Evolutionary conservation across 441 rosid genomes (phyloP), one percentile per base, ranked within the genome.

Genomic region (Pelargonium myrrhifolium): DNA sequence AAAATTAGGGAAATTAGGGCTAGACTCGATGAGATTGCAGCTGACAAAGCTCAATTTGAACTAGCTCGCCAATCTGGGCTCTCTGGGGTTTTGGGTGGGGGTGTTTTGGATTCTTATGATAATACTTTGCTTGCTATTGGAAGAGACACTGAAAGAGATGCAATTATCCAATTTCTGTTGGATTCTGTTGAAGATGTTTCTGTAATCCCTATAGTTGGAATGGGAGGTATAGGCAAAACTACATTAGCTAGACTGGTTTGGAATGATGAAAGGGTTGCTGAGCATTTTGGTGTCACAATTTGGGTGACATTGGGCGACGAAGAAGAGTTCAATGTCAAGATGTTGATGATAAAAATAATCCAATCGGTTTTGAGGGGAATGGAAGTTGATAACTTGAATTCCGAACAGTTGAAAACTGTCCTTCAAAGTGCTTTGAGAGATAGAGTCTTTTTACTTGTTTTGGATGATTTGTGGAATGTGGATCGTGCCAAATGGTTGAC

Each of bases 181-280:
- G 10, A 53, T 3, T 1, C 4, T 11, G 47, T 1, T 3, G 64
- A 17, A 5, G 55, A 39, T 22, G 47, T 68, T 0, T 53, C 71
- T 0, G 18, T 67, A 12, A 35, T 72, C 51, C 49, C 71, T 3
- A 0, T 72, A 6, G 75, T 72, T 24, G 75, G 75, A 26, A 67
- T 72, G 0, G 75, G 68, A 3, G 75, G 71, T 6, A 9, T 67
- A 12, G 75, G 68, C 1, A 67, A 72, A 62, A 66, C 51, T 11
- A 15, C n/a, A 3, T 2, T 45, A 0, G 60, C 60, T 53, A 53
- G 17, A 15, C 2, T 20, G 31, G 71, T 68, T n/a, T 62, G 37
- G 45, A 68, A 72, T 49, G 71, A 72, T 42, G n/a, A 1, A 15
- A 63, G 21, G 20, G 47, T 63, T 0, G 5, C 0, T n/a, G 0